Evolutionary conservation across 768 basidiomycete genomes (phyloP).

Genomic region (Mycena haematopus): DNA sequence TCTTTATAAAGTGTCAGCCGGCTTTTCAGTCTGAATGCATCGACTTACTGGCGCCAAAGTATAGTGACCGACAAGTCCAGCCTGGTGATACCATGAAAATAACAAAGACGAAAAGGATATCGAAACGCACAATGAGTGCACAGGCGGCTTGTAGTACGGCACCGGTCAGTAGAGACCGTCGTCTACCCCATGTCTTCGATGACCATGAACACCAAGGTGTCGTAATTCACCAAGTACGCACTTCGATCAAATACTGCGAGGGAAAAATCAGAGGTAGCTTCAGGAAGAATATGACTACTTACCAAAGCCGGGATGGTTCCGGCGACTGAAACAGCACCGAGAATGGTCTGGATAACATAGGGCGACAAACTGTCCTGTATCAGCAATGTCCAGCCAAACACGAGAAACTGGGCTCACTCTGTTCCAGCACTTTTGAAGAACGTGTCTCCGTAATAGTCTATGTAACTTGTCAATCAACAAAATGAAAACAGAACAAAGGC

Average conservation of each 20-base stretch:
- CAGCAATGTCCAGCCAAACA: not conserved
- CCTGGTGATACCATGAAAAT: constrained; percentile 41
- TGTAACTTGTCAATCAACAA: constrained; percentile 23
- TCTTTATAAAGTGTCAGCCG: not conserved
- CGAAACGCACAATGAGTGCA: constrained; percentile 58
- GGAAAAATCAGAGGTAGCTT: not conserved
- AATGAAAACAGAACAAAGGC: not conserved
- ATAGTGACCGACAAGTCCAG: constrained; percentile 75
- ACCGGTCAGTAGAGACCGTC: constrained; percentile 73
- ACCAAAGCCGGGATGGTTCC: constrained; percentile 75
- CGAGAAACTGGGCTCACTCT: constrained; percentile 43
- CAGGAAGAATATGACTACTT: constrained; percentile 27
- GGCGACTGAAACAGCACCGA: constrained; percentile 76
- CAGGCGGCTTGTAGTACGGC: constrained; percentile 65
- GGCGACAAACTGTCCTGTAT: constrained; percentile 54
- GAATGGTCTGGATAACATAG: constrained; percentile 76
- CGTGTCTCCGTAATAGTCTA: constrained; percentile 81
- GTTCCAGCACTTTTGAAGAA: constrained; percentile 82
- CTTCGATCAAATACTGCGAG: constrained; percentile 65
- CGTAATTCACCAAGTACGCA: not conserved
- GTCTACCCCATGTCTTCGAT: constrained; percentile 62
- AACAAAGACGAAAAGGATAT: not conserved
- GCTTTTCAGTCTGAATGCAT: not conserved
- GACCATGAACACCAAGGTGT: not conserved
- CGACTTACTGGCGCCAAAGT: constrained; percentile 53